These are phyloP conservation scores for Sarocladium oryzae DNA, from an alignment of 2,329 filamentous ascomycete genomes.

Conservation along the genomic window DNA sequence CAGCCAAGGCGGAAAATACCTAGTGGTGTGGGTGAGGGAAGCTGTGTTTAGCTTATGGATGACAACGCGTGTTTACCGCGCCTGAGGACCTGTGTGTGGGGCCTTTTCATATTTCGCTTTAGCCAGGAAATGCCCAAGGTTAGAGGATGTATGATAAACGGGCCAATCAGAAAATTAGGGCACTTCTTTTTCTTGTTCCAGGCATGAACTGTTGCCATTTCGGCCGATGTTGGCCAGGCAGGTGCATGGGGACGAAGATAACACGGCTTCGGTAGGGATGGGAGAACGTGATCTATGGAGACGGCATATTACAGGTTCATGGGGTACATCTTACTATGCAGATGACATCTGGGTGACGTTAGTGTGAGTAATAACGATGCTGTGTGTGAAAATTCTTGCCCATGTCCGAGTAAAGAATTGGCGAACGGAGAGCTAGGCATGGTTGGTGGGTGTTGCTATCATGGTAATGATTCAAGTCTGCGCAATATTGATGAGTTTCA, in stretches of 20 bases:
- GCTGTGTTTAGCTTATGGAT: neutral
- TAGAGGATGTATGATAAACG: neutral
- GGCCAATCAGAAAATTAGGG: conserved; percentile 10
- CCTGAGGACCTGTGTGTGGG: neutral
- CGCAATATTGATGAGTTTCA: too few relatives aligned
- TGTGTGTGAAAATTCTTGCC: too few relatives aligned
- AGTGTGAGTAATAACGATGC: neutral
- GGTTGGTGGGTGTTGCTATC: too few relatives aligned
- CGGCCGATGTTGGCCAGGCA: conserved; percentile 18
- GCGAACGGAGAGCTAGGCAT: too few relatives aligned
- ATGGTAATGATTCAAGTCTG: too few relatives aligned
- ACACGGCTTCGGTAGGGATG: neutral
- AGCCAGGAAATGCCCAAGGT: neutral
- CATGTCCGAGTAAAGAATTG: too few relatives aligned
- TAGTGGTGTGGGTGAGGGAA: neutral
- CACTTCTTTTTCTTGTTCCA: too few relatives aligned
- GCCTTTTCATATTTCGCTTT: conserved; percentile 3
- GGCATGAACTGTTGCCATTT: too few relatives aligned
- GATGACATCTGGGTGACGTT: neutral
- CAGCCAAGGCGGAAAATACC: neutral
- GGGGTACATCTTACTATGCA: neutral
- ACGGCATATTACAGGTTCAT: neutral
- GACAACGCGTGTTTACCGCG: too few relatives aligned
- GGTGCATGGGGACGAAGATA: neutral
- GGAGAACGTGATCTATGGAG: neutral